A percentile compares a stretch with the other conserved stretches of the same genome.
Evolutionary conservation across 75 land plant genomes (phyloP).

Genomic region (Pinus tabuliformis): DNA sequence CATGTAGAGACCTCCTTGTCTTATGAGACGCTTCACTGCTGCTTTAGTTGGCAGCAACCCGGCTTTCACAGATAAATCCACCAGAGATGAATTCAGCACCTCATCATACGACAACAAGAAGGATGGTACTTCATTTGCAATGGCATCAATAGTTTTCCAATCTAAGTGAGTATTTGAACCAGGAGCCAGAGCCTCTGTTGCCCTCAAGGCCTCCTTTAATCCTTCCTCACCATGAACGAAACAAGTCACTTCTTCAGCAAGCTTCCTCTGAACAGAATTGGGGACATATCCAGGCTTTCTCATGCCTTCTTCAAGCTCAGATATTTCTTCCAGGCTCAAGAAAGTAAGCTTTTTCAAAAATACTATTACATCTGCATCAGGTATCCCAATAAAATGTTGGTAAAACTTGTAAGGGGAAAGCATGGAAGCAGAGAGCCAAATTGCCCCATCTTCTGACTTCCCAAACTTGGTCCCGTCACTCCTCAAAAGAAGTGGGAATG

Average conservation of each 20-base stretch:
- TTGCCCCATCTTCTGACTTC: constrained; percentile 94
- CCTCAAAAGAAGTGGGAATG: constrained; percentile 92
- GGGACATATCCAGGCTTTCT: constrained; percentile 68
- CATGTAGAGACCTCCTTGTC: constrained; percentile 95
- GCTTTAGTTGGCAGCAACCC: constrained; percentile 85
- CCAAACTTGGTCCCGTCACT: constrained; percentile 98
- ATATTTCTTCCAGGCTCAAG: constrained; percentile 75
- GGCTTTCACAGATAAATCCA: constrained; percentile 76
- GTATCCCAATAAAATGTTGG: constrained; percentile 84
- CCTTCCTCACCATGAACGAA: constrained; percentile 96
- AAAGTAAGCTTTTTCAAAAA: constrained; percentile 88
- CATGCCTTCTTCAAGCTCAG: constrained; percentile 65
- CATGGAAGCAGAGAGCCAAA: constrained; percentile 80
- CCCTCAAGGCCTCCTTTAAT: constrained; percentile 75
- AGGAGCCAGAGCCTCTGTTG: constrained; percentile 91
- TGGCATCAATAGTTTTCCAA: constrained; percentile 66
- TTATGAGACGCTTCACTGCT: constrained; percentile 82
- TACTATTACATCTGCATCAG: constrained; percentile 85
- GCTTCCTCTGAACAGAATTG: constrained; percentile 71
- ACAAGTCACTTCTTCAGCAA: constrained; percentile 93
- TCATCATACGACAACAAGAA: constrained; percentile 53
- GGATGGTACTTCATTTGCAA: constrained; percentile 89
- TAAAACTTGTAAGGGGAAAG: constrained; percentile 94
- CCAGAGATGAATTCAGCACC: constrained; percentile 62
- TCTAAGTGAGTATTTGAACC: constrained; percentile 83